phyloP scores from a whole-genome alignment of 441 rosid species.

The Pelargonium cotyledonis region DNA sequence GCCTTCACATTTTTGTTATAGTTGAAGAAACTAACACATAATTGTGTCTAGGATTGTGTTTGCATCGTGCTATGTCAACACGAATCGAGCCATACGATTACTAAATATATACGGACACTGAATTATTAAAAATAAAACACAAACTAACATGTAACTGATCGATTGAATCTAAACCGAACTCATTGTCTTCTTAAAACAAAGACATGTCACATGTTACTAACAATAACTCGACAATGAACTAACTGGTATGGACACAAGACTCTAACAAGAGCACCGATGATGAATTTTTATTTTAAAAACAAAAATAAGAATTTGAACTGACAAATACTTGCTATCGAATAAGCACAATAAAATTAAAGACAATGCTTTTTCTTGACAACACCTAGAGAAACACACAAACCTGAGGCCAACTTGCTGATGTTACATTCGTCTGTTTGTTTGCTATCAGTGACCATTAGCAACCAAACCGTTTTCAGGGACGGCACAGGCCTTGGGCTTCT shows the following conservation, averaged over 20 bases:
- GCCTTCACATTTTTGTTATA: too few relatives aligned
- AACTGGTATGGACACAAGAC: neutral
- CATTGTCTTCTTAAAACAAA: too few relatives aligned
- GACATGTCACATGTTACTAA: too few relatives aligned
- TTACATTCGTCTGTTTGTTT: conserved; percentile 19
- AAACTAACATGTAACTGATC: too few relatives aligned
- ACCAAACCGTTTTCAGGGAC: conserved; percentile 12
- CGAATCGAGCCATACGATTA: too few relatives aligned
- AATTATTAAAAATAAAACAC: too few relatives aligned
- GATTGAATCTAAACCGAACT: too few relatives aligned
- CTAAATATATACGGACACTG: too few relatives aligned
- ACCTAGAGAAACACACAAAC: conserved; percentile 16
- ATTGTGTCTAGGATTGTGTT: too few relatives aligned
- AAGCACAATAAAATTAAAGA: neutral
- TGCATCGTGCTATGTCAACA: too few relatives aligned
- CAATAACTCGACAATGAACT: neutral
- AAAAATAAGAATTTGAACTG: neutral
- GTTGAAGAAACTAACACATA: too few relatives aligned
- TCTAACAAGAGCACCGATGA: neutral
- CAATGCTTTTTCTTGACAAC: neutral
- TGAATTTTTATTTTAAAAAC: neutral
- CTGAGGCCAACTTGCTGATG: conserved; percentile 43
- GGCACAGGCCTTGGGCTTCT: conserved; percentile 8
- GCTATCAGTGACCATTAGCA: conserved; percentile 25
- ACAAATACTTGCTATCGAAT: neutral